Base-by-base conservation (phyloP, 1,139 yeast genomes). In the Geotrichum candidum region DNA sequence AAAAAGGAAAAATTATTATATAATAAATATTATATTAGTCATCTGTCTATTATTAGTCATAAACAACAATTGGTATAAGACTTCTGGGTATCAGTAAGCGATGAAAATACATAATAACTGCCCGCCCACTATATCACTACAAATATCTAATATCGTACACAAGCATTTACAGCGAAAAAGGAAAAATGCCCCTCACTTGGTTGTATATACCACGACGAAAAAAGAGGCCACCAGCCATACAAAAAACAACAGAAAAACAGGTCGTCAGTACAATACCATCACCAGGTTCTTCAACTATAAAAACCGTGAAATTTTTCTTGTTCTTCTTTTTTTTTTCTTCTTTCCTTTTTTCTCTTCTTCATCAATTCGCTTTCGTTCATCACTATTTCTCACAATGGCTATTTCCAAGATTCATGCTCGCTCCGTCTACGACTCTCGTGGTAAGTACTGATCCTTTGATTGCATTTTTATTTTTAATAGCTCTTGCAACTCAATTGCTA, bases 391-490 rank as follows among this genome's bases (percentile, higher is more conserved):
- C 10, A 38, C 5, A 2, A 82, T 82, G 84, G 80, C 85, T 70
- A 78, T 82, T 71, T 72, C 83, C 67, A 90, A 90, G 81, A 81
- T 90, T 72, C 85, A 82, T 80, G 89, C 97, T 73, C 89, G 97
- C 82, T 86, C 85, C 82, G 95, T 91, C 79, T 91, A 91, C 86
- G 97, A 91, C 81, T 90, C 97, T 70, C 89, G 97, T 82, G 77
- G 78, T 57, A 48, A 10, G 55, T 41, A 58, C n/a, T 57, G 13
- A 11, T 35, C n/a, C n/a, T 5, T 35, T 9, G 41, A 10, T 35
- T 35, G 10, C 3, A 3, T 11, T 10, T 6, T 15, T 6, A 6
- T 15, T 11, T 15, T 35, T 5, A 35, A 11, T 35, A 35, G 3
- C 5, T 2, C 10, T 35, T 9, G n/a, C 13, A 15, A 35, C n/a